Evolutionary conservation across 2,329 filamentous ascomycete genomes (phyloP).

Genomic region (Fusarium sp.): DNA sequence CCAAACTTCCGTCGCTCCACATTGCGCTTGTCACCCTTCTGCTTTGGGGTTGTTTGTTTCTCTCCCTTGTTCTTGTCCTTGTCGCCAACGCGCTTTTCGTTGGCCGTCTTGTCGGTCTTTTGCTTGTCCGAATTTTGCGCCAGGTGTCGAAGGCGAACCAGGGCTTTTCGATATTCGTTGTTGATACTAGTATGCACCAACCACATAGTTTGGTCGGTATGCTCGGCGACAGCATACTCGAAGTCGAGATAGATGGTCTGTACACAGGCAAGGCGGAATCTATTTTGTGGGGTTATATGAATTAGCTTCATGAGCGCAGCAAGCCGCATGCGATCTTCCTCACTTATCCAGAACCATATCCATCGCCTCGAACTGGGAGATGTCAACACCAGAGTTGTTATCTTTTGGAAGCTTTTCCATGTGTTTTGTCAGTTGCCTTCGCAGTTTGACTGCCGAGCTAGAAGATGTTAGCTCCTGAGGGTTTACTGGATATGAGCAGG

Average conservation of each 20-base stretch:
- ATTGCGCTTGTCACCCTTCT: conserved; percentile 39
- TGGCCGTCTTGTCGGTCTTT: conserved; percentile 36
- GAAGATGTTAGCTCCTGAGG: conserved; percentile 29
- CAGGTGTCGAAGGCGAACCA: conserved; percentile 63
- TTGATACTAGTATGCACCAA: conserved; percentile 80
- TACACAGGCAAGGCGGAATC: conserved; percentile 77
- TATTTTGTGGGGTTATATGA: conserved; percentile 43
- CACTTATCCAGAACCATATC: conserved; percentile 56
- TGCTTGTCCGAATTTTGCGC: conserved; percentile 66
- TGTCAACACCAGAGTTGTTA: conserved; percentile 48
- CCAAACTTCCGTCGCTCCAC: conserved; percentile 79
- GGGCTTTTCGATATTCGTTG: conserved; percentile 75
- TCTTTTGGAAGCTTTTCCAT: conserved; percentile 54
- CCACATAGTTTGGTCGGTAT: conserved; percentile 80
- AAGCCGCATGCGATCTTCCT: conserved; percentile 31
- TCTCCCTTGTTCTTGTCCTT: conserved; percentile 39
- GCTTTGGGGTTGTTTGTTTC: conserved; percentile 36
- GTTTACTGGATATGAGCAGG: conserved; percentile 20
- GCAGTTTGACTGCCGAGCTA: conserved; percentile 55
- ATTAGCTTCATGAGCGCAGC: conserved; percentile 23
- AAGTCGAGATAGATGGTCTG: conserved; percentile 78
- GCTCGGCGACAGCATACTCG: conserved; percentile 67
- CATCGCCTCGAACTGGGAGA: conserved; percentile 55
- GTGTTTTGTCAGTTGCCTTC: conserved; percentile 54
- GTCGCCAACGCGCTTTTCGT: conserved; percentile 39